Evolutionary conservation across 163 green algal genomes (phyloP).

Genomic region (Botryococcus braunii): DNA sequence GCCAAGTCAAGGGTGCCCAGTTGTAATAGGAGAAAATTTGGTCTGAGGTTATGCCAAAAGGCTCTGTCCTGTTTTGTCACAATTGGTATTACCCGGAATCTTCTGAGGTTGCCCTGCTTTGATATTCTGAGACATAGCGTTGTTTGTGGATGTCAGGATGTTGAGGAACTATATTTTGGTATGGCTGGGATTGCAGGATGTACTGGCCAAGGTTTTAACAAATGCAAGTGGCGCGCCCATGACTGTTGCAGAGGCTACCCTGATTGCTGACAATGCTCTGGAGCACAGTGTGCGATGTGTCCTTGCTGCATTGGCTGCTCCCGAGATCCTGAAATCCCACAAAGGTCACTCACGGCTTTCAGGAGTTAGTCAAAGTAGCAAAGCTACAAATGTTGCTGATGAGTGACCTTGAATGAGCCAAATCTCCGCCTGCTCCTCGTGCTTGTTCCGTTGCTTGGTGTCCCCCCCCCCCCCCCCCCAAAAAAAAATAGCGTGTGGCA

Average conservation of each 20-base stretch:
- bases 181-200: constrained; percentile 45
- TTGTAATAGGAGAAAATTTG: no score
- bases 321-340: constrained; percentile 59
- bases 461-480: no score
- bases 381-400: neutral
- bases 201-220: constrained; percentile 26
- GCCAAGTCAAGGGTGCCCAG: no score
- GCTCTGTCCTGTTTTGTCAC: no score
- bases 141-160: neutral
- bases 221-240: constrained; percentile 38
- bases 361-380: neutral
- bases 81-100: no score
- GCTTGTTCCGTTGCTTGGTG: no score
- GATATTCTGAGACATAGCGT: neutral
- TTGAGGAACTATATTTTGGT: neutral
- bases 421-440: no score
- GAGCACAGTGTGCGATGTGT: constrained; percentile 62
- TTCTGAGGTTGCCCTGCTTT: no score
- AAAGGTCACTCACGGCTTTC: no score
- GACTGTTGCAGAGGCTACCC: constrained; percentile 58
- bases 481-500: no score
- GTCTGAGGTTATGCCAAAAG: no score
- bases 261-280: constrained; percentile 72
- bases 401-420: no score
- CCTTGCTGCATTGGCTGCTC: constrained; percentile 47